Conservation (phyloP, 176 grass and related monocot genomes). For the Zizania latifolia region DNA sequence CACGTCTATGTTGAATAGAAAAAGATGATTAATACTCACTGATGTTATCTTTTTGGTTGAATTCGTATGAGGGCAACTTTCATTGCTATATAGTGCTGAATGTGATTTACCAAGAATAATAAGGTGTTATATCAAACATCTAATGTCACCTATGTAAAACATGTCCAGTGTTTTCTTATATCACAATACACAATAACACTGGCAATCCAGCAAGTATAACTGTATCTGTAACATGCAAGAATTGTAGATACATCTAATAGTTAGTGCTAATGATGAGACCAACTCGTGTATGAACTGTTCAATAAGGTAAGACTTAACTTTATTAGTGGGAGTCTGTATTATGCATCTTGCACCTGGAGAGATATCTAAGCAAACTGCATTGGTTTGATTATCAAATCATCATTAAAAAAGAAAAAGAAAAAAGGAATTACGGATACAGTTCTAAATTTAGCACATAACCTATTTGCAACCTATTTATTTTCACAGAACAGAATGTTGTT, state of each 20-base stretch:
- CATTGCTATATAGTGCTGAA: neutral
- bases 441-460: neutral
- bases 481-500: too few species aligned
- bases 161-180: neutral
- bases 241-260: neutral
- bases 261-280: neutral
- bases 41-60: neutral
- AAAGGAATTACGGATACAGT: neutral
- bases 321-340: neutral
- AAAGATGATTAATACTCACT: neutral
- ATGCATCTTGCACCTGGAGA: neutral
- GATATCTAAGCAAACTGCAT: neutral
- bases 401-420: neutral
- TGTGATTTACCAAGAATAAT: neutral
- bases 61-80: neutral
- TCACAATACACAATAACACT: neutral
- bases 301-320: constrained; percentile 7
- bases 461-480: too few species aligned
- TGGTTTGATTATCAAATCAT: neutral
- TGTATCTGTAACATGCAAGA: neutral
- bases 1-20: neutral
- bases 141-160: neutral
- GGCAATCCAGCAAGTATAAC: neutral
- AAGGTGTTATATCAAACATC: neutral
- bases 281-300: neutral